Base-by-base conservation (phyloP, 257 asterid genomes). In the Solanum rostratum region DNA sequence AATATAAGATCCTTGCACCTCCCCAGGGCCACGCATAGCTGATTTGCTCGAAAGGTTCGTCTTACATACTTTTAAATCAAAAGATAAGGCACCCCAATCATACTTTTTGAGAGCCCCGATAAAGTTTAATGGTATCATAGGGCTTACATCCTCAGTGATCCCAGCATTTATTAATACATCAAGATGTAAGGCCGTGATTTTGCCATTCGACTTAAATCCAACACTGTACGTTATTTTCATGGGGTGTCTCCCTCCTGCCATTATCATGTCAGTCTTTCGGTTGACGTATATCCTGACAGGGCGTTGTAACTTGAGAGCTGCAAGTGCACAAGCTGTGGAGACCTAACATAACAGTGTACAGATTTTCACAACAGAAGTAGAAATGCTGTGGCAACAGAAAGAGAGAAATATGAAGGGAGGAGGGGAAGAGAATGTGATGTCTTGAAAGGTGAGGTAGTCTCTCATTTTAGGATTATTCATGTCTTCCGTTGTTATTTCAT, bases 1-100 rank as follows among this genome's bases (percentile, higher is more conserved):
- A 62, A 93, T 87, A 87, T 78, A 92, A 53, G 95, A 91, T 81
- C 90, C 98, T 83, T 94, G 98, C 55, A 93, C 89, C 87, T 93
- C 98, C 76, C 98, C 98, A 0, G 98, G 98, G 24, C 81, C 98
- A 68, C 98, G 91, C 98, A 94, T 92, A 13, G 96, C 92, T 24
- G 98, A 85, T 87, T 91, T 93, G 90, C 92, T 92, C 33, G 88
- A 27, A 68, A 76, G 91, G 86, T 94, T 92, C n/a, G 98, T 94
- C 88, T 92, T 93, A 90, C 97, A 93, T 52, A 94, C 85, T 85
- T 91, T 94, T 33, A 91, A 55, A 83, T 92, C 94, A 60, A 94
- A 93, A 20, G 97, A 92, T 9, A 93, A 84, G 37, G 96, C 92
- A 71, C 97, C 98, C 95, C 94, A 94, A 57, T 93, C 82, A 45